phyloP scores from a whole-genome alignment of 1,284 basidiomycete species.

The Tranzscheliella williamsii region DNA sequence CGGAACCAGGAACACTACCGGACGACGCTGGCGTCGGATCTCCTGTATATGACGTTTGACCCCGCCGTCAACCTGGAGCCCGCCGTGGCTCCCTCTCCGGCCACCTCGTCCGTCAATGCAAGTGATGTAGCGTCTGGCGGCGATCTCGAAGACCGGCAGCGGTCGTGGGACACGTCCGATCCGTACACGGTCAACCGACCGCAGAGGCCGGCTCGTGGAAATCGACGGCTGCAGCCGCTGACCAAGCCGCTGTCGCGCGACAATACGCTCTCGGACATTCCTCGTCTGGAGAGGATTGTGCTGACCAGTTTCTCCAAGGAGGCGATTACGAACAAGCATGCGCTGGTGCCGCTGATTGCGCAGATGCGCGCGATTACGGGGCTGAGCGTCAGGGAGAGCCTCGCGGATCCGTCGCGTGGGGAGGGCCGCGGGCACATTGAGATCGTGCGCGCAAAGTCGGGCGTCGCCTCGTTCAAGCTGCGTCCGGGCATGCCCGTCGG shows the following conservation, averaged over 20 bases:
- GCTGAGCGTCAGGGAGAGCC: conserved; percentile 66
- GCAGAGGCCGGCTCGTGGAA: conserved; percentile 73
- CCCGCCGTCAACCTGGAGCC: conserved; percentile 20
- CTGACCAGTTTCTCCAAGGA: conserved; percentile 53
- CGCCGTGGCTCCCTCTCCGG: conserved; percentile 2
- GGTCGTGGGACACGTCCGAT: conserved; percentile 74
- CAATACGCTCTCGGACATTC: conserved; percentile 54
- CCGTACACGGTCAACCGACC: conserved; percentile 76
- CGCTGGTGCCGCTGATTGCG: conserved; percentile 82
- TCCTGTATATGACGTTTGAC: conserved; percentile 93
- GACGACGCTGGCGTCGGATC: conserved; percentile 77
- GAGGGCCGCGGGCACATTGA: conserved; percentile 66
- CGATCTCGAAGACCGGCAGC: conserved; percentile 59
- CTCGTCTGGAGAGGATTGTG: conserved; percentile 79
- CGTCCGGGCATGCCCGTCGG: conserved; percentile 81
- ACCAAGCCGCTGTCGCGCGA: conserved; percentile 27
- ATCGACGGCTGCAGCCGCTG: conserved; percentile 47
- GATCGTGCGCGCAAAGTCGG: conserved; percentile 76
- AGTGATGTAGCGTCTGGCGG: conserved; percentile 3
- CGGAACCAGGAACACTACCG: conserved; percentile 84
- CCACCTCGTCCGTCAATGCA: conserved; percentile 5
- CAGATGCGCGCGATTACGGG: conserved; percentile 85
- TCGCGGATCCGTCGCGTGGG: conserved; percentile 31
- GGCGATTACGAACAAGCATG: conserved; percentile 73
- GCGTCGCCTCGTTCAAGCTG: conserved; percentile 81